Evolutionary conservation across 768 basidiomycete genomes (phyloP).

Genomic region (Trametes cinnabarina): DNA sequence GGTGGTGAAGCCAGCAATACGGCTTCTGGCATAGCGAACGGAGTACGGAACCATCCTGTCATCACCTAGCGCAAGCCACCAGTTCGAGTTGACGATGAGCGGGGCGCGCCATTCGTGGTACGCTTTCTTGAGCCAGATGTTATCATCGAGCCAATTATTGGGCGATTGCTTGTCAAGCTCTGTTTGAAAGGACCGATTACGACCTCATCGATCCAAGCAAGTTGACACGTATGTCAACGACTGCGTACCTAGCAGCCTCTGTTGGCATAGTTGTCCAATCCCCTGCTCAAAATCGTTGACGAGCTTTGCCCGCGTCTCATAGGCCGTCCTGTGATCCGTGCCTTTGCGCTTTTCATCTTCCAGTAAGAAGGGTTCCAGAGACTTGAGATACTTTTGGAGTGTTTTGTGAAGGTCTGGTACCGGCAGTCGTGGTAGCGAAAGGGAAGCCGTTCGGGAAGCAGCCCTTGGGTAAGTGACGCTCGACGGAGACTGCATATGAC

Average conservation of each 20-base stretch:
- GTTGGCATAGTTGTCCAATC: constrained; percentile 66
- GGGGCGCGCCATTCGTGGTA: constrained; percentile 89
- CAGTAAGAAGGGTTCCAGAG: constrained; percentile 73
- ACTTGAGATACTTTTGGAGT: constrained; percentile 73
- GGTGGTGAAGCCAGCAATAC: constrained; percentile 47
- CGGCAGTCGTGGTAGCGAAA: constrained; percentile 66
- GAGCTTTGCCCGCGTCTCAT: constrained; percentile 54
- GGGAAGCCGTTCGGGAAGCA: background rate
- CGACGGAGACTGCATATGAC: constrained; percentile 6
- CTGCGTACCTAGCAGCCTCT: constrained; percentile 62
- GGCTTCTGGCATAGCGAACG: constrained; percentile 21
- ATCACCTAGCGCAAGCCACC: constrained; percentile 88
- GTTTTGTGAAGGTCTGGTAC: constrained; percentile 77
- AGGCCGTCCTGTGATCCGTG: constrained; percentile 47
- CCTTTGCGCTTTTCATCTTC: constrained; percentile 68
- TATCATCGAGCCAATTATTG: constrained; percentile 92
- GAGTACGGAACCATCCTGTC: constrained; percentile 59
- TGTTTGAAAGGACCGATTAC: constrained; percentile 27
- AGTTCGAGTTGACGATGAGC: constrained; percentile 87
- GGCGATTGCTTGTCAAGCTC: constrained; percentile 83
- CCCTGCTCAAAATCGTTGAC: constrained; percentile 70
- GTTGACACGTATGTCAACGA: background rate
- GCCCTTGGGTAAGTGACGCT: background rate
- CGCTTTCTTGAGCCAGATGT: constrained; percentile 84
- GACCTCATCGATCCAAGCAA: background rate